phyloP scores from a whole-genome alignment of 2,329 filamentous ascomycete genomes.

The Ilyonectria robusta region DNA sequence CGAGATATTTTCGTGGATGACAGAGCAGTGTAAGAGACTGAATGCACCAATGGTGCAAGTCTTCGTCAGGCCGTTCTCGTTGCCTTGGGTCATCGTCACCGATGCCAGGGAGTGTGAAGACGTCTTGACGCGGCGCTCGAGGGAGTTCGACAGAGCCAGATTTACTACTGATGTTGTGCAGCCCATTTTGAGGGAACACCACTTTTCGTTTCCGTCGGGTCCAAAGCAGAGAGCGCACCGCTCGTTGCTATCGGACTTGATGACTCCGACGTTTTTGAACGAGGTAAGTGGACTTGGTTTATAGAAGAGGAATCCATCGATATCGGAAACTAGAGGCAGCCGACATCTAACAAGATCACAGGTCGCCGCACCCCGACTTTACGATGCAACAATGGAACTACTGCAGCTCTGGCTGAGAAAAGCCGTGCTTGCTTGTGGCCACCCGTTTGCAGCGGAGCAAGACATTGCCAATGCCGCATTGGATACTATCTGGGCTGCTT shows the following conservation, averaged over 20 bases:
- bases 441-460: conserved; percentile 48
- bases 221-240: not conserved
- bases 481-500: conserved; percentile 50
- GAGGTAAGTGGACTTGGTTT: not conserved
- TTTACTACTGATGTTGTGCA: not conserved
- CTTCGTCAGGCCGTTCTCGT: conserved; percentile 32
- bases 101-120: conserved; percentile 37
- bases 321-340: not conserved
- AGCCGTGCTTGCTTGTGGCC: conserved; percentile 37
- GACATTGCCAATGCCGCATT: conserved; percentile 51
- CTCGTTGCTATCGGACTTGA: not conserved
- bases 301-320: not conserved
- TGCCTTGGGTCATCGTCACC: conserved; percentile 33
- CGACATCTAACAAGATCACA: not conserved
- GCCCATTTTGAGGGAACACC: not conserved
- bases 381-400: conserved; percentile 48
- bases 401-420: conserved; percentile 53
- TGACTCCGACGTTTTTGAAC: not conserved
- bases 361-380: conserved; percentile 51
- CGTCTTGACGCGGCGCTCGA: conserved; percentile 33
- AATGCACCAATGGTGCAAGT: conserved; percentile 33
- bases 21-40: conserved; percentile 23
- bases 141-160: conserved; percentile 34
- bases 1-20: conserved; percentile 30
- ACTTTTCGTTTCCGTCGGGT: not conserved